Base-by-base conservation (phyloP, 345 rosid genomes). In the Lepidium sativum region DNA sequence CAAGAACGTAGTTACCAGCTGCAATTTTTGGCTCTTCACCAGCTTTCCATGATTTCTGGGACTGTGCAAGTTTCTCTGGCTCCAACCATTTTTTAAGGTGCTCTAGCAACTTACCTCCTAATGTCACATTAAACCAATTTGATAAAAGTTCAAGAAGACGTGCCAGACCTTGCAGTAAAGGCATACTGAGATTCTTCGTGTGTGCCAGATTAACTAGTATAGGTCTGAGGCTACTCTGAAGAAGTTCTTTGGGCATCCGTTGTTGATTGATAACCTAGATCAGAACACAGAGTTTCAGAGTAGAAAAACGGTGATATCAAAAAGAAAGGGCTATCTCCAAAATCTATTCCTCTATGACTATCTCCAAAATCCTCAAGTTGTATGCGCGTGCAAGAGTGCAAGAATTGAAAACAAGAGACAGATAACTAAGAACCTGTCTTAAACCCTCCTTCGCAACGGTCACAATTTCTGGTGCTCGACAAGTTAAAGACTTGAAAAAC, bases 21-120 rank as follows among this genome's bases (percentile, higher is more conserved):
- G 99, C 99, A 55, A 94, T 90, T 83, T 94, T 94, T 8, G 99
- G 96, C 83, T 94, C 99, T 78, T 94, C 99, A 39, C 99, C 99
- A 68, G 90, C 75, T 77, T 94, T 94, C 97, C 99, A 90, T 72
- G 92, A 83, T 73, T 94, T 94, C 78, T 78, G 84, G 73, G 80
- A 87, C 81, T 87, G 96, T 42, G 89, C 86, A 66, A 94, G 99
- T 79, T 86, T 94, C 67, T 94, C 99, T 37, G 97, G 99, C 73
- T 90, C 97, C 80, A 94, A 72, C 99, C 99, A 94, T 78, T 87
- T 90, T 79, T 82, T 90, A 52, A 94, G 97, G 80, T 94, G 99
- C 82, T 88, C 99, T 72, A 94, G 75, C 83, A 94, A 76, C 84
- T 94, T 94, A 60, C 89, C 85, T 56, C 99, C 99, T 82, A 94